phyloP scores from a whole-genome alignment of 2,329 filamentous ascomycete genomes.

The Stemphylium lycopersici region DNA sequence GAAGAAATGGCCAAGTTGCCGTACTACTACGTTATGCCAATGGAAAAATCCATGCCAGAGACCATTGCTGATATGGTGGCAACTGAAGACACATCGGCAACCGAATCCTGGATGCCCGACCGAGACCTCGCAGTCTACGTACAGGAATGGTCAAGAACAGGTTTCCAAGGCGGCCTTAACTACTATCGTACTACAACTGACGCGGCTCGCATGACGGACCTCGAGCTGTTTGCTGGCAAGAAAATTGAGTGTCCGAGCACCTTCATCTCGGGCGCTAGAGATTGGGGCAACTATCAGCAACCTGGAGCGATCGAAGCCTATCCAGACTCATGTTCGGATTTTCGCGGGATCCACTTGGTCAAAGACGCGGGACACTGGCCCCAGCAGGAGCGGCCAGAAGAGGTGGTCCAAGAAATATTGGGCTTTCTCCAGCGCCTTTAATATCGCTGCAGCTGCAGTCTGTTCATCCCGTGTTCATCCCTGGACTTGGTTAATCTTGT shows the following conservation, averaged over 20 bases:
- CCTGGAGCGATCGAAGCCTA: conserved; percentile 68
- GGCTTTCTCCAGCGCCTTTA: conserved; percentile 46
- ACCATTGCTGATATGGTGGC: conserved; percentile 63
- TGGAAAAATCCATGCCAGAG: conserved; percentile 64
- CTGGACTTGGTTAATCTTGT: neutral
- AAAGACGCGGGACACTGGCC: conserved; percentile 72
- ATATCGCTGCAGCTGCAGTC: neutral
- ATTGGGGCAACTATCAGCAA: conserved; percentile 73
- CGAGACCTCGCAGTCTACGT: conserved; percentile 66
- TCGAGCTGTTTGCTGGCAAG: conserved; percentile 64
- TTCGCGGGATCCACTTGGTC: conserved; percentile 60
- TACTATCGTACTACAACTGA: conserved; percentile 69
- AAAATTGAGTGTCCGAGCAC: conserved; percentile 66
- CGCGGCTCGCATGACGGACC: conserved; percentile 56
- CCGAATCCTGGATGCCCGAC: conserved; percentile 63
- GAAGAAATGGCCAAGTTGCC: conserved; percentile 65
- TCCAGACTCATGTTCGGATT: conserved; percentile 59
- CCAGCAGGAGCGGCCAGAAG: conserved; percentile 68
- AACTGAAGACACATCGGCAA: conserved; percentile 55
- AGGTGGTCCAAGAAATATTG: conserved; percentile 57
- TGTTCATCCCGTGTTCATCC: neutral
- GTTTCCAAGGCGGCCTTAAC: conserved; percentile 70
- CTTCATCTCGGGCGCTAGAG: conserved; percentile 66
- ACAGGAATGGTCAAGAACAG: conserved; percentile 64
- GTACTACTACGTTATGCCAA: conserved; percentile 71